phyloP scores from a whole-genome alignment of 1,139 yeast species.

The Pichia sp. region DNA sequence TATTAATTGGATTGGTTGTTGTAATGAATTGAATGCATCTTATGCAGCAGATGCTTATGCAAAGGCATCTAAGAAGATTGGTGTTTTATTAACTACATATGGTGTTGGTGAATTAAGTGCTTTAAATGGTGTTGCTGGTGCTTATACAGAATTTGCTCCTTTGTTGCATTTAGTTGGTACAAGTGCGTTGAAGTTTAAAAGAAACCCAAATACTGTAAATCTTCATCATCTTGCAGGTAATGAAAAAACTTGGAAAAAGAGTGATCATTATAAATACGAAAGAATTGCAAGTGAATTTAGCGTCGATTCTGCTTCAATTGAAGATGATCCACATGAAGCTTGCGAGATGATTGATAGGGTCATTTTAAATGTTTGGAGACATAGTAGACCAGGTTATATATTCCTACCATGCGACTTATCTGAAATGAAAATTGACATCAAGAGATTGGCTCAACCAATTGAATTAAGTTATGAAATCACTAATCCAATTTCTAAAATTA shows the following conservation, averaged over 20 bases:
- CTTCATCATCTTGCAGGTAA: constrained; percentile 68
- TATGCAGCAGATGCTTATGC: constrained; percentile 80
- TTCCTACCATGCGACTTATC: constrained; percentile 70
- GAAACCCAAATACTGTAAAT: constrained; percentile 17
- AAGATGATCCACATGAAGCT: constrained; percentile 43
- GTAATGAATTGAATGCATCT: constrained; percentile 60
- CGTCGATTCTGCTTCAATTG: constrained; percentile 46
- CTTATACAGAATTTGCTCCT: constrained; percentile 75
- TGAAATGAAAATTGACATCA: constrained; percentile 40
- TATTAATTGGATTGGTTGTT: constrained; percentile 53
- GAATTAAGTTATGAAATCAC: constrained; percentile 22
- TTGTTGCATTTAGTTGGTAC: constrained; percentile 81
- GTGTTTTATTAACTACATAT: constrained; percentile 51
- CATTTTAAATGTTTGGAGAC: constrained; percentile 46
- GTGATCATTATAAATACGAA: constrained; percentile 62
- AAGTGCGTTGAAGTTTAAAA: constrained; percentile 35
- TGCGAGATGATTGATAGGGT: constrained; percentile 57
- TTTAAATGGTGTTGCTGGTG: constrained; percentile 75
- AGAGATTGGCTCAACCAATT: constrained; percentile 28
- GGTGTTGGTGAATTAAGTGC: constrained; percentile 91
- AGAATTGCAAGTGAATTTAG: constrained; percentile 53
- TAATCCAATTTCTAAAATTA: constrained; percentile 24
- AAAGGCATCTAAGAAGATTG: constrained; percentile 41
- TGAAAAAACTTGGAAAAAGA: constrained; percentile 39
- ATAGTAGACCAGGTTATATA: constrained; percentile 72